Evolutionary conservation across 805 yeast genomes (phyloP).

Genomic region (Pichia manshurica): DNA sequence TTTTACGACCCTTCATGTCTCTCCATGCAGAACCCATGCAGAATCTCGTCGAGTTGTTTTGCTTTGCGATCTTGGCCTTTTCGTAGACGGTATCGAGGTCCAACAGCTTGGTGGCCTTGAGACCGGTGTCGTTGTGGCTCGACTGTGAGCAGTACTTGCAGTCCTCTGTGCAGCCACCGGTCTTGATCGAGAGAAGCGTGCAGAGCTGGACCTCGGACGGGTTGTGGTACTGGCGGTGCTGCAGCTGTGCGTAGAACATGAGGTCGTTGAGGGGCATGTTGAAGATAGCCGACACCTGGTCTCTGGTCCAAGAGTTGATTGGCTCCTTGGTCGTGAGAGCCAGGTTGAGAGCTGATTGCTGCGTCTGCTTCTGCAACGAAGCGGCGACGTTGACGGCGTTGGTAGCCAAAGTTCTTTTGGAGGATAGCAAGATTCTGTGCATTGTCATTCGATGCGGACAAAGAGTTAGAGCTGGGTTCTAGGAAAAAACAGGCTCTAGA

Average conservation of each 20-base stretch:
- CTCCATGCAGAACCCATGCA: slow-evolving; percentile 90
- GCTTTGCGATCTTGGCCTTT: slow-evolving; percentile 60
- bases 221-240: slow-evolving; percentile 62
- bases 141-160: slow-evolving; percentile 81
- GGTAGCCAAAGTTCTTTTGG: slow-evolving; percentile 5
- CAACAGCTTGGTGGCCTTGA: slow-evolving; percentile 63
- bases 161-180: slow-evolving; percentile 80
- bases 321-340: slow-evolving; percentile 31
- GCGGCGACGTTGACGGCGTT: background rate
- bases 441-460: background rate
- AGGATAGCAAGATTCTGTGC: background rate
- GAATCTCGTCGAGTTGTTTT: slow-evolving; percentile 69
- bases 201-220: slow-evolving; percentile 70
- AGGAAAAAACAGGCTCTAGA: no score
- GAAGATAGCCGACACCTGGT: slow-evolving; percentile 55
- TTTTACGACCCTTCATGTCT: slow-evolving; percentile 73
- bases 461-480: no score
- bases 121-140: slow-evolving; percentile 59
- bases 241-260: slow-evolving; percentile 52
- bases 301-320: slow-evolving; percentile 49
- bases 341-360: background rate
- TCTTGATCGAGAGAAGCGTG: slow-evolving; percentile 66
- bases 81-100: slow-evolving; percentile 54
- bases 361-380: background rate
- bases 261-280: slow-evolving; percentile 61